Conservation (phyloP, 495 filamentous ascomycete genomes). For the Aspergillus mulundensis region DNA sequence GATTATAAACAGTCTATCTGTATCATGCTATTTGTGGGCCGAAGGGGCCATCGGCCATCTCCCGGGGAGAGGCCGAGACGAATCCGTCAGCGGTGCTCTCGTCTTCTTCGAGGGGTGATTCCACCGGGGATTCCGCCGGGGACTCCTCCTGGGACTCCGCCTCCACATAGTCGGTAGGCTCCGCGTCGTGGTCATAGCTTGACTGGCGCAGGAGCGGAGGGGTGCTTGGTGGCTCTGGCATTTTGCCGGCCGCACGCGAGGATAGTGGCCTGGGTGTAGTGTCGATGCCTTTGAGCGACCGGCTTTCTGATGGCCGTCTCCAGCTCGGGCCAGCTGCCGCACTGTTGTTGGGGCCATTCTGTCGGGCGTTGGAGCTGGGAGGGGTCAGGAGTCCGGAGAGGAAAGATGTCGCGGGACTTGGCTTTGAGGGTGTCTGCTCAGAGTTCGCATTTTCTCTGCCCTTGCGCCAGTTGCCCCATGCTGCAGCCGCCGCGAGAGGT, state of each 20-base stretch:
- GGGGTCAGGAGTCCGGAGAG: conserved; percentile 81
- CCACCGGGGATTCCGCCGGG: background rate
- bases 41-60: conserved; percentile 31
- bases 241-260: conserved; percentile 31
- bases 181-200: conserved; percentile 71
- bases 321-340: conserved; percentile 47
- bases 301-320: conserved; percentile 35
- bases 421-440: conserved; percentile 63
- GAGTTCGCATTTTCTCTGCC: conserved; percentile 45
- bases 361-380: conserved; percentile 63
- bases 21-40: conserved; percentile 31
- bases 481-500: conserved; percentile 75
- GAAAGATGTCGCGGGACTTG: conserved; percentile 46
- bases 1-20: conserved; percentile 15
- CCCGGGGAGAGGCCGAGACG: conserved; percentile 37
- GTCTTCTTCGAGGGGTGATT: conserved; percentile 30
- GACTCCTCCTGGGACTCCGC: background rate
- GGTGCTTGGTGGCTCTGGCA: conserved; percentile 51
- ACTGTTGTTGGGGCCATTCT: conserved; percentile 39
- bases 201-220: conserved; percentile 65
- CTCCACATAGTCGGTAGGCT: conserved; percentile 36
- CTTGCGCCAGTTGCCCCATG: conserved; percentile 82
- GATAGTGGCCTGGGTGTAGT: conserved; percentile 31
- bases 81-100: conserved; percentile 41
- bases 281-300: conserved; percentile 33